Base-by-base conservation (phyloP, 2,329 filamentous ascomycete genomes). In the Zalaria sp. region DNA sequence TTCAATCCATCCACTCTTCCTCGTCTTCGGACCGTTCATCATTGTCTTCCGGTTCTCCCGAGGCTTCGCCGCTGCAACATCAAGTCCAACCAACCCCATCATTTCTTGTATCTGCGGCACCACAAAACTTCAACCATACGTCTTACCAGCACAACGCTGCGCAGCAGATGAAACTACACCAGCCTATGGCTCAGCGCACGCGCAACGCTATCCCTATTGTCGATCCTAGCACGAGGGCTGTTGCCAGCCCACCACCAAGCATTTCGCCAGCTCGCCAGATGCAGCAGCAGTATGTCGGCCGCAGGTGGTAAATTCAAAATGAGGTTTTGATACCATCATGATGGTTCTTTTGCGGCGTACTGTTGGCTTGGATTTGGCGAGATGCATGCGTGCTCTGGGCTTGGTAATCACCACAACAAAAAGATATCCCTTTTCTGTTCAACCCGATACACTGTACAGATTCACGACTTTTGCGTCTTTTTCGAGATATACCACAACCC, bases 131-230 rank as follows among this genome's bases (percentile, higher is more conserved):
- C 48, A 66, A 66, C 51, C 53, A 54, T 43, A 48, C 53, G 18
- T 39, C 43, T 31, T 48, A 37, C 46, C 46, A 48, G 41, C 59
- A 55, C 49, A 55, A 52, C 43, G 62, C 66, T 5, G 75, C 77
- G 71, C 46, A 64, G 66, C 47, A 77, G 64, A 71, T 89, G 53
- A 95, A 93, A 68, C 72, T 93, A 48, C 86, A 94, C 65, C 89
- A 95, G 69, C 86, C 88, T 46, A 74, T 88, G 47, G 85, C 88
- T 47, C 85, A 88, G 49, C 84, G 91, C 52, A 78, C 82, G 44
- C 85, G 87, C 64, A 96, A 95, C 63, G 86, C 91, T 57, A 96
- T 96, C 52, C 89, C 89, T 45, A 98, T 98, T 61, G 85, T 96
- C 65, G 93, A 98, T 71, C 91, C 91, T 42, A 83, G 77, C 52